Evolutionary conservation across 108 stramenopile species (phyloP), one percentile per base, ranked within the genome.

Genomic region (Conticribra weissflogii): DNA sequence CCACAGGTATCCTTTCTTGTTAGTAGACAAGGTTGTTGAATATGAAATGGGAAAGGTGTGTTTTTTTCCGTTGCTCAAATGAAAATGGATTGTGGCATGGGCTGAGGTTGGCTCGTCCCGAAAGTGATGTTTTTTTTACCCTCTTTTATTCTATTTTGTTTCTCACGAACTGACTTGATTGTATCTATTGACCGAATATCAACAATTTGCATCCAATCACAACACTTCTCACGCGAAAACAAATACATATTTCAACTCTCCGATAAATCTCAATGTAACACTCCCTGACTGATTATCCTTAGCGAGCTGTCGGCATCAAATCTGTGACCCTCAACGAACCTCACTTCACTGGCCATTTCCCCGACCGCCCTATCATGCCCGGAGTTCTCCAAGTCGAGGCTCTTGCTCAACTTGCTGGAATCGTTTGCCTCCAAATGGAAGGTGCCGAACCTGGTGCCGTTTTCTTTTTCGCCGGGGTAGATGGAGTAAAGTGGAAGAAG

Each of bases 271-370:
- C n/a, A n/a, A n/a, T n/a, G n/a, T n/a, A n/a, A n/a, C n/a, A n/a
- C n/a, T n/a, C n/a, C n/a, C n/a, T n/a, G n/a, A 23, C 15, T 23
- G 5, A 45, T 41, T 58, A 59, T 23, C 2, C 14, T 1, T 25
- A 67, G 83, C 67, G 87, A 33, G 96, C 95, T 54, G 95, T 98
- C 5, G 98, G 98, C 30, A 81, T 98, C 83, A 98, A 98, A 78
- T 84, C 80, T 24, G 95, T 98, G 19, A 96, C 97, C 23, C 85
- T 91, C 52, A 98, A 98, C 67, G 98, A 98, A 81, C 97, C 97
- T 17, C 97, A 98, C 66, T 98, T 98, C 87, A 94, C 96, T 15
- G 97, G 98, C 14, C 98, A 98, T 66, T 98, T 98, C 81, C 98
- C 98, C 28, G 93, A 94, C 46, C 79, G 95, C 25, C 96, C 98